Conservation (phyloP, 2,329 filamentous ascomycete species). For the Penicillium hordei region DNA sequence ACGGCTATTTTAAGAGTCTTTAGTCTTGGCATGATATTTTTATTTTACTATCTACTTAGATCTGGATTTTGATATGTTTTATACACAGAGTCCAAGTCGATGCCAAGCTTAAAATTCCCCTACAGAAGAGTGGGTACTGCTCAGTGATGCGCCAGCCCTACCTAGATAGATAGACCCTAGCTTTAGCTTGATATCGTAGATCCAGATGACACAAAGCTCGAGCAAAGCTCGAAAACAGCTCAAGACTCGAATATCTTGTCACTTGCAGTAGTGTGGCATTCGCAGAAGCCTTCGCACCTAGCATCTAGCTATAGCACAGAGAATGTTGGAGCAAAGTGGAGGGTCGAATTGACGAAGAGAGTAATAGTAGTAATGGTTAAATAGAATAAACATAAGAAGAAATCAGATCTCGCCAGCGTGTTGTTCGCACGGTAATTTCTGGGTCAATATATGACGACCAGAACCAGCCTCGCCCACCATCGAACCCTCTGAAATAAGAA, state of each 20-base stretch:
- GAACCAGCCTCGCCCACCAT: slow-evolving; percentile 23
- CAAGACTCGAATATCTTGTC: not conserved
- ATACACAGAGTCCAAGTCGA: not conserved
- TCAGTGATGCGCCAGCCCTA: not conserved
- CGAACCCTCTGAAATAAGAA: slow-evolving; percentile 31
- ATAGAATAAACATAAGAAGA: slow-evolving; percentile 22
- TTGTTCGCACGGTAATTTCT: slow-evolving; percentile 5
- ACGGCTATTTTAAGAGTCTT: slow-evolving; percentile 1
- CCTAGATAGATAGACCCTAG: not conserved
- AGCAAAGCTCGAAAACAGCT: not conserved
- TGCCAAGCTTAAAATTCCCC: not conserved
- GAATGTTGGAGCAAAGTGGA: slow-evolving; percentile 9
- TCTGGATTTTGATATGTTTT: not conserved
- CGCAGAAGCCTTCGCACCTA: not conserved
- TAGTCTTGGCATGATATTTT: slow-evolving; percentile 4
- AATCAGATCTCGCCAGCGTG: slow-evolving; percentile 12
- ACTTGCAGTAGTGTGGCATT: too few species aligned
- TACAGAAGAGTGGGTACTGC: slow-evolving; percentile 5
- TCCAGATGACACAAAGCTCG: not conserved
- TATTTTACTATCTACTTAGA: not conserved
- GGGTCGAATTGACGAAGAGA: slow-evolving; percentile 9
- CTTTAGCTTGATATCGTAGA: not conserved
- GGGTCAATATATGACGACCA: slow-evolving; percentile 12
- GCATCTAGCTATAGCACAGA: not conserved
- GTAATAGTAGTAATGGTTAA: slow-evolving; percentile 13